Percentiles rank a stretch among this genome's conserved stretches.
phyloP scores from a whole-genome alignment of 768 basidiomycete species.

The Kwoniella sp. region DNA sequence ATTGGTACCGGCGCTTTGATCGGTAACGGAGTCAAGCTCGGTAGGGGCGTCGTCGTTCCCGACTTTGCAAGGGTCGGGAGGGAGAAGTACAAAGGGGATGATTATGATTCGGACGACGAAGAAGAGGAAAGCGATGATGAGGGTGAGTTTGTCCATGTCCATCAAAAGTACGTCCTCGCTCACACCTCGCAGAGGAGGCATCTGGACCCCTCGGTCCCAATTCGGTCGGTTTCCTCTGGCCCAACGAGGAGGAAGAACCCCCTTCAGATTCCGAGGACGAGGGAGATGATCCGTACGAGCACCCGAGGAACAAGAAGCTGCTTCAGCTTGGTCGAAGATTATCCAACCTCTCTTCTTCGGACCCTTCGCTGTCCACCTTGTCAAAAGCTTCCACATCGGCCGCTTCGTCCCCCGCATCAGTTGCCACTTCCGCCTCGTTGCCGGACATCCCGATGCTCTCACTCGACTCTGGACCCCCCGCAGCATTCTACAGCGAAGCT shows the following conservation, averaged over 20 bases:
- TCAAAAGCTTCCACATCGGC: constrained; percentile 41
- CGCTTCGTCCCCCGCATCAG: constrained; percentile 35
- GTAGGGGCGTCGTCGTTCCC: constrained; percentile 62
- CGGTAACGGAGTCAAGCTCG: constrained; percentile 73
- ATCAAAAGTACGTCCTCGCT: neutral
- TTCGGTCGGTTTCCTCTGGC: constrained; percentile 79
- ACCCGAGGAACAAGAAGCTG: constrained; percentile 45
- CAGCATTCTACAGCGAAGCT: constrained; percentile 47
- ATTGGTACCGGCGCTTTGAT: constrained; percentile 76
- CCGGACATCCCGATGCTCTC: constrained; percentile 29
- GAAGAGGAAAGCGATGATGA: constrained; percentile 21
- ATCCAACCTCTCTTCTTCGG: constrained; percentile 31
- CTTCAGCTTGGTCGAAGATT: constrained; percentile 45
- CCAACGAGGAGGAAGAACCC: constrained; percentile 51
- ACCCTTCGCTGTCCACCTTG: constrained; percentile 40
- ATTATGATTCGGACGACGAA: constrained; percentile 18
- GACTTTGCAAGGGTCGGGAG: constrained; percentile 70
- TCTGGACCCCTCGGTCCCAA: constrained; percentile 58
- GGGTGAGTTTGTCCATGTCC: constrained; percentile 6
- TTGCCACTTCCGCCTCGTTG: constrained; percentile 32
- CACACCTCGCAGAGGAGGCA: neutral
- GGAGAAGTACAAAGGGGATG: constrained; percentile 50
- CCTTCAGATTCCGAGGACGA: constrained; percentile 50
- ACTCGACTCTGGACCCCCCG: constrained; percentile 33
- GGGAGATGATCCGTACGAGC: constrained; percentile 54